Conservation (phyloP, 1,284 basidiomycete species). For the Marasmius fiardii region DNA sequence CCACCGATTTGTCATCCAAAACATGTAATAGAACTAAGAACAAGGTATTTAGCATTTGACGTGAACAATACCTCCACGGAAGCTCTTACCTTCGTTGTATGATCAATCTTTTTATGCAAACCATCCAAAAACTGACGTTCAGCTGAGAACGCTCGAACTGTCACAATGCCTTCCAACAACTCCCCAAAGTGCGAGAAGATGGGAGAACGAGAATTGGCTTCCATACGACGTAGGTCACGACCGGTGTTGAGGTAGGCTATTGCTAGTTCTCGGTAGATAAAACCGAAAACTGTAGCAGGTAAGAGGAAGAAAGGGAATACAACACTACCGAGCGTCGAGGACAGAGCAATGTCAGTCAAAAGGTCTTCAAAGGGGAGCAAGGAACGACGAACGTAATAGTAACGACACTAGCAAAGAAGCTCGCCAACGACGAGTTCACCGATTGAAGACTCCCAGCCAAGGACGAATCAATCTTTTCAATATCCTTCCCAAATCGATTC, state of each 20-base stretch:
- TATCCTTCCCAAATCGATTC: constrained; percentile 72
- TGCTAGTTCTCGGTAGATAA: constrained; percentile 59
- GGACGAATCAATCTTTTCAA: constrained; percentile 74
- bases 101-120: constrained; percentile 64
- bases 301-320: constrained; percentile 74
- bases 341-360: not conserved
- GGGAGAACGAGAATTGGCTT: constrained; percentile 68
- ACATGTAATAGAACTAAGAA: constrained; percentile 49
- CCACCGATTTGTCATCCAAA: constrained; percentile 84
- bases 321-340: constrained; percentile 29
- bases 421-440: constrained; percentile 71
- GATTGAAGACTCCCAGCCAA: constrained; percentile 69
- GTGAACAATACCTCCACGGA: not conserved
- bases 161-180: constrained; percentile 74
- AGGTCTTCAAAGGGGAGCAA: too few relatives aligned
- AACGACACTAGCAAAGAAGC: constrained; percentile 66
- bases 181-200: constrained; percentile 81
- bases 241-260: constrained; percentile 75
- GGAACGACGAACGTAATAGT: constrained; percentile 59
- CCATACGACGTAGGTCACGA: constrained; percentile 76
- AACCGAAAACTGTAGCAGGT: constrained; percentile 65
- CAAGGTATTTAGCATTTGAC: too few relatives aligned
- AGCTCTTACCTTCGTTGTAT: constrained; percentile 54
- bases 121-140: constrained; percentile 77
- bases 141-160: constrained; percentile 87